phyloP scores from a whole-genome alignment of 768 basidiomycete genomes.

The Coprinopsis marcescibilis region DNA sequence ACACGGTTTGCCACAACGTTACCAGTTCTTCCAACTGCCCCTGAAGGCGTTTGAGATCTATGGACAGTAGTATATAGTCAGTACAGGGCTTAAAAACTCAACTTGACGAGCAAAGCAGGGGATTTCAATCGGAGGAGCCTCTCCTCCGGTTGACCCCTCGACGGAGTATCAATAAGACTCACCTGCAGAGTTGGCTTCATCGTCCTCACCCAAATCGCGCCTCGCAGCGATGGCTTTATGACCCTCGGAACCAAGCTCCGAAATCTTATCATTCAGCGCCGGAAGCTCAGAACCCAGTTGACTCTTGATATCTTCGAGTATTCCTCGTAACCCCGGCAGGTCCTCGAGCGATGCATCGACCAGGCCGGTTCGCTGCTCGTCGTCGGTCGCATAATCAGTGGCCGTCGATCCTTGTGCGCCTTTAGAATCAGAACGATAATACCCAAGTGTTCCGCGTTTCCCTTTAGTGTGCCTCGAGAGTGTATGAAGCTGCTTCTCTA shows the following conservation, averaged over 20 bases:
- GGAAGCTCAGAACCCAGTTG: slow-evolving; percentile 36
- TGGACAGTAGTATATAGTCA: no score
- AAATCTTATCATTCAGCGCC: slow-evolving; percentile 26
- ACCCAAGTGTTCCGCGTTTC: no score
- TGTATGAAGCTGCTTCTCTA: slow-evolving; percentile 15
- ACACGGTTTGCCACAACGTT: background rate
- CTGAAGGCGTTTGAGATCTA: slow-evolving; percentile 8
- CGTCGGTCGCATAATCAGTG: no score
- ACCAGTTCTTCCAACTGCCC: slow-evolving; percentile 16
- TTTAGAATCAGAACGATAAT: no score
- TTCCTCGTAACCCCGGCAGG: background rate
- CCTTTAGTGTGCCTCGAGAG: no score
- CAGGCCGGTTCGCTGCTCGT: no score
- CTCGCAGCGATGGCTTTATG: background rate
- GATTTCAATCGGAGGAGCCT: no score
- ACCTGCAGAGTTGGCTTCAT: background rate
- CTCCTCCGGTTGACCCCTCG: no score
- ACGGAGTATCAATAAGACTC: background rate
- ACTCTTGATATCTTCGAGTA: slow-evolving; percentile 1
- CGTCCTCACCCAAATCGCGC: no score
- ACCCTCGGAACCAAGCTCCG: background rate
- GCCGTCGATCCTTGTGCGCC: no score
- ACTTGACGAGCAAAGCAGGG: no score
- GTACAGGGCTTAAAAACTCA: no score
- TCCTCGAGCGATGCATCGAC: background rate